Evolutionary conservation across 176 grass and related monocot genomes (phyloP).

Genomic region (Olyra latifolia): DNA sequence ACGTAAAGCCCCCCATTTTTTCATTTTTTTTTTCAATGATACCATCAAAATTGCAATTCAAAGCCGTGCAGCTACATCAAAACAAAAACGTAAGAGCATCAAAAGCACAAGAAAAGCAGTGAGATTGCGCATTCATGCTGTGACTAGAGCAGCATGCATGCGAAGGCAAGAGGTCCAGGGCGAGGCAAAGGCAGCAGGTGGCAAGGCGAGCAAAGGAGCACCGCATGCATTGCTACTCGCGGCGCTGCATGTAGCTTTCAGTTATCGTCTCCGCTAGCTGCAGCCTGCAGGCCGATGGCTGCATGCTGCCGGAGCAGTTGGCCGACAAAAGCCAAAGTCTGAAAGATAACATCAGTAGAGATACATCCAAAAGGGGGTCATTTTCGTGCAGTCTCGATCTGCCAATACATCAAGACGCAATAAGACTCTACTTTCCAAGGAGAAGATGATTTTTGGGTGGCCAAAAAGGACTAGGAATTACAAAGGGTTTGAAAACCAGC

Average conservation of each 20-base stretch:
- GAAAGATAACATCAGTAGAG: background rate
- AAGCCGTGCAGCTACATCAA: background rate
- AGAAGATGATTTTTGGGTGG: background rate
- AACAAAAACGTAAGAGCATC: background rate
- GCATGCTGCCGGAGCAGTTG: background rate
- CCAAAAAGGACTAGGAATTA: background rate
- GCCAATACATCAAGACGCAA: background rate
- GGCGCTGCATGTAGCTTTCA: background rate
- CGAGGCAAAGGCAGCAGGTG: too few species aligned
- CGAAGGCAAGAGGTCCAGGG: too few species aligned
- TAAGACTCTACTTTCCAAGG: too few species aligned
- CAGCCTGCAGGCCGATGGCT: background rate
- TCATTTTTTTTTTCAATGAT: background rate
- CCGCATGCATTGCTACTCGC: background rate
- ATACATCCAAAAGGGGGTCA: background rate
- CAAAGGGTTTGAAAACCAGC: background rate
- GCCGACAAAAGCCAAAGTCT: constrained; percentile 15
- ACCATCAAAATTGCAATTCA: background rate
- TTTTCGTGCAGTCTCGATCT: constrained; percentile 15
- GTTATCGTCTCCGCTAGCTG: background rate
- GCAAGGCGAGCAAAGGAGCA: background rate
- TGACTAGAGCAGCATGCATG: too few species aligned
- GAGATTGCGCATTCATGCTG: too few species aligned
- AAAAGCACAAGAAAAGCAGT: background rate
- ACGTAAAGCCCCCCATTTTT: background rate